Conservation (phyloP, 345 rosid genomes). For the Melaleuca alternifolia region DNA sequence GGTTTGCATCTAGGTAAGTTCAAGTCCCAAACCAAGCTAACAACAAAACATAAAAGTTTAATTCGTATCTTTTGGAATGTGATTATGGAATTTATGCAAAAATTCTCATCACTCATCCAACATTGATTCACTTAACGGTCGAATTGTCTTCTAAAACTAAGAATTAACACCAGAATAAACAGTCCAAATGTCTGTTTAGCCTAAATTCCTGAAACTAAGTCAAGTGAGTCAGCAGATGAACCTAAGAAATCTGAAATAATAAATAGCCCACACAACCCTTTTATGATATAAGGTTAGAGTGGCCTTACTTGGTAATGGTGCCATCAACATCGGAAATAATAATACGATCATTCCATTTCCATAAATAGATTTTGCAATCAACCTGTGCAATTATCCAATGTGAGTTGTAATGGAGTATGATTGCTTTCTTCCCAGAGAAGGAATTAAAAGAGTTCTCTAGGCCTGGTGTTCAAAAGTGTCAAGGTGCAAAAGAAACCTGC, state of each 20-base stretch:
- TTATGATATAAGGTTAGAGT: not conserved
- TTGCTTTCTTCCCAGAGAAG: not conserved
- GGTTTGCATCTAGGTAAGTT: not conserved
- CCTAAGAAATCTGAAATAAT: not conserved
- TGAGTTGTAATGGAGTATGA: not conserved
- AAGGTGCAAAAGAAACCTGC: conserved; percentile 35
- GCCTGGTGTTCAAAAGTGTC: not conserved
- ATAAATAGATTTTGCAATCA: conserved; percentile 80
- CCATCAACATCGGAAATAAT: conserved; percentile 99
- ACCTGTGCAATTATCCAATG: conserved; percentile 38
- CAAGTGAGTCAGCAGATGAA: not conserved
- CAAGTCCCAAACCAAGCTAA: not conserved
- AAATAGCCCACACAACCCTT: not conserved
- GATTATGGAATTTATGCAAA: not conserved
- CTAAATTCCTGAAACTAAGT: not conserved
- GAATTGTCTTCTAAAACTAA: not conserved
- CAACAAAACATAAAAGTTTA: not conserved
- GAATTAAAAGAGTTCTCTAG: not conserved
- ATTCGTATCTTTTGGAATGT: not conserved
- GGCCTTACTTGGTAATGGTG: conserved; percentile 80
- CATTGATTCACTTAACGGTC: not conserved
- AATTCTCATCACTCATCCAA: not conserved
- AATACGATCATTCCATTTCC: conserved; percentile 90
- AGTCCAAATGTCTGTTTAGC: not conserved
- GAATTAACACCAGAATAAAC: not conserved